Evolutionary conservation across 2,329 filamentous ascomycete genomes (phyloP).

Genomic region (Aspergillus pseudoglaucus): DNA sequence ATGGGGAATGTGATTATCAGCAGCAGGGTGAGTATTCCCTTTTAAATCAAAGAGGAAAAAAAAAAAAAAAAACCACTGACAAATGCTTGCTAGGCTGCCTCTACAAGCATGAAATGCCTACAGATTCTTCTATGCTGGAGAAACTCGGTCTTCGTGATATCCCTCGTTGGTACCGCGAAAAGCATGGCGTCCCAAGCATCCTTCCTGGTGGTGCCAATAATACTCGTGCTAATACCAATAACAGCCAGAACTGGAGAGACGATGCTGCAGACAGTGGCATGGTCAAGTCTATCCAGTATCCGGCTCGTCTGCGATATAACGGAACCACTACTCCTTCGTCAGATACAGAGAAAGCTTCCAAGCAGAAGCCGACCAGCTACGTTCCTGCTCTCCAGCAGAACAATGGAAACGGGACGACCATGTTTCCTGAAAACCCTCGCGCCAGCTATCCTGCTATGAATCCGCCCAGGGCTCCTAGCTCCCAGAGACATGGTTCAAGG

Average conservation of each 20-base stretch:
- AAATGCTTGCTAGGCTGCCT: conserved; percentile 55
- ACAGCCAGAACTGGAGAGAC: conserved; percentile 15
- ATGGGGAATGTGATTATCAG: conserved; percentile 75
- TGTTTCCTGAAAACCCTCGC: conserved; percentile 5
- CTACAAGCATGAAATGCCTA: conserved; percentile 87
- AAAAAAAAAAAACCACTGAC: not conserved
- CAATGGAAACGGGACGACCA: not conserved
- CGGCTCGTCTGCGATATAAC: conserved; percentile 9
- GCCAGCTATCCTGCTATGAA: conserved; percentile 3
- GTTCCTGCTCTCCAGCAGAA: conserved; percentile 5
- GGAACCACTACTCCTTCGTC: conserved; percentile 4
- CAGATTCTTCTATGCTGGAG: conserved; percentile 57
- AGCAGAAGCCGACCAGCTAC: conserved; percentile 8
- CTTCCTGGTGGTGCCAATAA: conserved; percentile 10
- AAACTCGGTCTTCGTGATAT: conserved; percentile 59
- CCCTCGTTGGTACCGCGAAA: conserved; percentile 53
- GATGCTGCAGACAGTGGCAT: conserved; percentile 2
- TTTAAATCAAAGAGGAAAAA: not conserved
- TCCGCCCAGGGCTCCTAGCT: conserved; percentile 4
- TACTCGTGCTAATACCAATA: conserved; percentile 8
- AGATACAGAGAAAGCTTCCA: conserved; percentile 7
- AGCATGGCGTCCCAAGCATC: conserved; percentile 28
- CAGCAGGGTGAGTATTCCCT: conserved; percentile 53
- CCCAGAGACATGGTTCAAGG: conserved; percentile 10
- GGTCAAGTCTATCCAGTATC: conserved; percentile 13